Conservation (phyloP, 2,329 filamentous ascomycete species). For the Pseudogymnoascus sp. region DNA sequence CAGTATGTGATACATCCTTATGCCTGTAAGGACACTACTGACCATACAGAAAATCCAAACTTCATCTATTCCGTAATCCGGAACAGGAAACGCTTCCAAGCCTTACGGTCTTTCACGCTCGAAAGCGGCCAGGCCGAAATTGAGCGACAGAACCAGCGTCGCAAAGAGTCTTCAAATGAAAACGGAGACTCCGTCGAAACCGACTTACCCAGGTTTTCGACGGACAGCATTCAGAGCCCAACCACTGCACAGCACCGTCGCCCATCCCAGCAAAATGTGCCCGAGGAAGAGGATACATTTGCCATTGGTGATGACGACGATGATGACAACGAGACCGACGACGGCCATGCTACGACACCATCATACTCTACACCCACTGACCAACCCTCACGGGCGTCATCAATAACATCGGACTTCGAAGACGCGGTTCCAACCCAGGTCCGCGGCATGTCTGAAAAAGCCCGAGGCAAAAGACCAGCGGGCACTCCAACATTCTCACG, state of each 20-base stretch:
- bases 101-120: constrained; percentile 76
- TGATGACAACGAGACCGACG: constrained; percentile 43
- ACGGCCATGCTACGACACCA: constrained; percentile 46
- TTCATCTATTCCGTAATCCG: constrained; percentile 72
- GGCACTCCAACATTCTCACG: constrained; percentile 75
- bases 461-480: constrained; percentile 88
- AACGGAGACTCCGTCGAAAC: constrained; percentile 34
- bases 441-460: constrained; percentile 94
- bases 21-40: constrained; percentile 1
- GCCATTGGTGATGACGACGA: constrained; percentile 80
- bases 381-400: constrained; percentile 56
- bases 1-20: constrained; percentile 43
- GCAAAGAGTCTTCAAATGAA: constrained; percentile 48
- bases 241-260: constrained; percentile 43
- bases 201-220: constrained; percentile 45
- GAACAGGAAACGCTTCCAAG: constrained; percentile 76
- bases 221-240: constrained; percentile 60
- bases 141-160: constrained; percentile 63
- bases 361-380: constrained; percentile 56
- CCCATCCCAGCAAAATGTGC: constrained; percentile 55
- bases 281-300: constrained; percentile 73
- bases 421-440: constrained; percentile 76
- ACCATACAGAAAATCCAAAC: constrained; percentile 60
- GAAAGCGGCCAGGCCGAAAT: constrained; percentile 90
- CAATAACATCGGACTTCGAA: constrained; percentile 56